A percentile compares a stretch with the other conserved stretches of the same genome.
These are phyloP conservation scores for Thelephora ganbajun DNA, from an alignment of 768 basidiomycete genomes.

Conservation along the genomic window DNA sequence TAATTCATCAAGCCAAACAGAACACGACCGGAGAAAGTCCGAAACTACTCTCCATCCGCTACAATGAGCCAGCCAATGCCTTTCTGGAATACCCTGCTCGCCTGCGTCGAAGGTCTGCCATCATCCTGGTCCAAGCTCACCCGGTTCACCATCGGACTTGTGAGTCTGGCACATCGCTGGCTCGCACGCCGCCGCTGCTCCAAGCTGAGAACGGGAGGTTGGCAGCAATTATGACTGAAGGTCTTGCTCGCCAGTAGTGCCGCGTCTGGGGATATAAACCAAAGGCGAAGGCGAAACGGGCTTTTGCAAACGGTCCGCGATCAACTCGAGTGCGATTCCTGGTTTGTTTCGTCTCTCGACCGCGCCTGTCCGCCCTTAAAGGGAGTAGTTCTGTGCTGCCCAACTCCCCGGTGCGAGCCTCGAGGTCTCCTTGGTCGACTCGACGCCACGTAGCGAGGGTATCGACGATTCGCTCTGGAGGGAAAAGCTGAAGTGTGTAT, in stretches of 20 bases:
- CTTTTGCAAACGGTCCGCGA: conserved; percentile 47
- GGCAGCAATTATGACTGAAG: conserved; percentile 62
- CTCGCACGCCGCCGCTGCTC: conserved; percentile 18
- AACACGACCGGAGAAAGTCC: no score
- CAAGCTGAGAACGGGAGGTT: conserved; percentile 60
- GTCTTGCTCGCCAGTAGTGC: no score
- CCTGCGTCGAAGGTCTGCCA: conserved; percentile 60
- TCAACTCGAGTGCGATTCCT: conserved; percentile 18
- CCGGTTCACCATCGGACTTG: no score
- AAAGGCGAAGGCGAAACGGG: conserved; percentile 58
- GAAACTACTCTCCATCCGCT: conserved; percentile 64
- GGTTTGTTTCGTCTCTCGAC: not conserved
- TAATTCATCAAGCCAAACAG: no score
- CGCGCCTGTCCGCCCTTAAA: conserved; percentile 2
- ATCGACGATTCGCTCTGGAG: conserved; percentile 63
- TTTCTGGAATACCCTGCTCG: no score
- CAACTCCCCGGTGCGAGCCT: conserved; percentile 28
- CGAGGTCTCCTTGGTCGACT: conserved; percentile 53
- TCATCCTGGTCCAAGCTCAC: no score
- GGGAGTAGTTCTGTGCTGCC: conserved; percentile 8
- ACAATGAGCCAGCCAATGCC: conserved; percentile 97
- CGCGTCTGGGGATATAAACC: conserved; percentile 60
- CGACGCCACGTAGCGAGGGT: conserved; percentile 69
- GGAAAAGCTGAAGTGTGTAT: conserved; percentile 75
- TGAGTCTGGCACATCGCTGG: conserved; percentile 17